These are phyloP conservation scores for Alternaria arbusti DNA, from an alignment of 2,329 filamentous ascomycete species.

Conservation along the genomic window DNA sequence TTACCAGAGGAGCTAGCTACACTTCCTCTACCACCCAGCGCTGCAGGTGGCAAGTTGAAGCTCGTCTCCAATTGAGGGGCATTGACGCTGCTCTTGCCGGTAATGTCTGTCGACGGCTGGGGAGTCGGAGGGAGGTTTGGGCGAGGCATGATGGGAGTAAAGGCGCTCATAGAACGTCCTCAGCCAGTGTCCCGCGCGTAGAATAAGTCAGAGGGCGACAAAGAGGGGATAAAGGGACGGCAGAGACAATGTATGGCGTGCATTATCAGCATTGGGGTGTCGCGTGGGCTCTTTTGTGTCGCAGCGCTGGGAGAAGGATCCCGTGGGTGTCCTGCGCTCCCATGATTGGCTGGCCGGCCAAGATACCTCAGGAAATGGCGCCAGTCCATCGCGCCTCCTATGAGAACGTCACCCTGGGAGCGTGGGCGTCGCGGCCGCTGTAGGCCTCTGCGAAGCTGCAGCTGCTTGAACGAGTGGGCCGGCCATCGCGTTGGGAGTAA, in stretches of 20 bases:
- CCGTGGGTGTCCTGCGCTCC: constrained; percentile 18
- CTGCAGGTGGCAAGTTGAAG: constrained; percentile 80
- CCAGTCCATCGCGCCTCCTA: constrained; percentile 29
- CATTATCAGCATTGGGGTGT: constrained; percentile 34
- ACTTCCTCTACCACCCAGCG: constrained; percentile 60
- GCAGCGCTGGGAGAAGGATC: constrained; percentile 25
- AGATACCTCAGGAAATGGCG: constrained; percentile 1
- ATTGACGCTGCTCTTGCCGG: constrained; percentile 70
- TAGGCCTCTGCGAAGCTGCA: constrained; percentile 15
- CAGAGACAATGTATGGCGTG: constrained; percentile 14
- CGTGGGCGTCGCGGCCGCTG: constrained; percentile 29
- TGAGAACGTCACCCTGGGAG: constrained; percentile 30
- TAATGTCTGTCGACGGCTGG: constrained; percentile 79
- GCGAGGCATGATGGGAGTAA: constrained; percentile 65
- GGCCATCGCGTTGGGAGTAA: background rate
- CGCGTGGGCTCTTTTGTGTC: constrained; percentile 38
- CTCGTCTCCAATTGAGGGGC: constrained; percentile 68
- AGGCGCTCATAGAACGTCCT: constrained; percentile 22
- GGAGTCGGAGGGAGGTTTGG: constrained; percentile 75
- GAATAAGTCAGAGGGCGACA: constrained; percentile 1
- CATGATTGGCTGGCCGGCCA: constrained; percentile 27
- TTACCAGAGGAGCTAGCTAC: constrained; percentile 54
- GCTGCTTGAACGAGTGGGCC: constrained; percentile 23
- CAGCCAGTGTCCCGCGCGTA: constrained; percentile 14
- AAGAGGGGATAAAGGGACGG: constrained; percentile 16